Conservation (phyloP, 257 asterid genomes). For the Nicotiana sylvestris region DNA sequence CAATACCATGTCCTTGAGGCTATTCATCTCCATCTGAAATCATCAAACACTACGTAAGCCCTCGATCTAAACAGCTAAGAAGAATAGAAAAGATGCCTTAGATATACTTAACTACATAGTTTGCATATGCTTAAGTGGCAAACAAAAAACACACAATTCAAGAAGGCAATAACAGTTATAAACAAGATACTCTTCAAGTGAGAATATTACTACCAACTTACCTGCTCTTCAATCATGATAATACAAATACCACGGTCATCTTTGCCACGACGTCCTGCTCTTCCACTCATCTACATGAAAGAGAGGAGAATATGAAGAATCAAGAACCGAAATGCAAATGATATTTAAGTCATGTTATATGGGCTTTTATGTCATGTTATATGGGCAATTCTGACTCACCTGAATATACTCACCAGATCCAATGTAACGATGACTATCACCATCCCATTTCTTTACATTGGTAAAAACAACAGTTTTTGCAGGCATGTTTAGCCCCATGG, state of each 20-base stretch:
- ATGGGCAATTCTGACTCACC: constrained; percentile 46
- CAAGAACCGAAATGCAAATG: neutral
- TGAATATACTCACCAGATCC: constrained; percentile 99
- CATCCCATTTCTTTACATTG: constrained; percentile 92
- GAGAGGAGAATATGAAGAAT: constrained; percentile 17
- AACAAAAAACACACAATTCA: neutral
- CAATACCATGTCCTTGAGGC: constrained; percentile 92
- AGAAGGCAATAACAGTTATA: neutral
- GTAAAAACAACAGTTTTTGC: constrained; percentile 99
- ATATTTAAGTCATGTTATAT: neutral
- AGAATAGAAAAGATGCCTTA: neutral
- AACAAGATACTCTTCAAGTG: neutral
- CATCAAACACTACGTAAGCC: neutral
- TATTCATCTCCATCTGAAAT: constrained; percentile 90
- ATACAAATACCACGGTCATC: constrained; percentile 94
- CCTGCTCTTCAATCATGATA: constrained; percentile 94
- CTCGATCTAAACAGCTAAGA: neutral
- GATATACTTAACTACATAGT: neutral
- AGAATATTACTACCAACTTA: constrained; percentile 12
- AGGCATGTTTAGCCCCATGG: constrained; percentile 99
- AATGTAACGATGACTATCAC: constrained; percentile 91
- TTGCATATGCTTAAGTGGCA: neutral
- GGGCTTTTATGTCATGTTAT: neutral
- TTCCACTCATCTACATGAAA: constrained; percentile 87
- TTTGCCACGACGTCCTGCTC: constrained; percentile 99